These are phyloP conservation scores for Manihot esculenta DNA, from an alignment of 441 rosid species.

Conservation along the genomic window DNA sequence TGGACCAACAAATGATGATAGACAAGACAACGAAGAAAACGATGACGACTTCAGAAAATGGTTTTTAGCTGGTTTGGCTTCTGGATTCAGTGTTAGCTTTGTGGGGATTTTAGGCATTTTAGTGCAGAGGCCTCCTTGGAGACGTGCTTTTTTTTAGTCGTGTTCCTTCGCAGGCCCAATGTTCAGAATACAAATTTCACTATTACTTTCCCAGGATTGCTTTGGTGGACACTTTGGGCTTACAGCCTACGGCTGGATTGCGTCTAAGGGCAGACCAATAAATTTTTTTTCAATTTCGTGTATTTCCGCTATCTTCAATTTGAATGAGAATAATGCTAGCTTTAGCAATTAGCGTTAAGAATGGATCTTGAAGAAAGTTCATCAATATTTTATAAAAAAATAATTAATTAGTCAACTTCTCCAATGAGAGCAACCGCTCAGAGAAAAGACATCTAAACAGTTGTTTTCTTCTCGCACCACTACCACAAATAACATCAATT, in stretches of 20 bases:
- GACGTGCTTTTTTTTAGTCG: background rate
- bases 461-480: background rate
- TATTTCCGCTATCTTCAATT: no score
- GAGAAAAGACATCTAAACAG: background rate
- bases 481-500: background rate
- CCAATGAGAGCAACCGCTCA: background rate
- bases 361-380: no score
- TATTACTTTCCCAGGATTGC: no score
- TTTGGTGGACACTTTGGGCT: no score
- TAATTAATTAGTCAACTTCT: background rate
- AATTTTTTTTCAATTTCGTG: no score
- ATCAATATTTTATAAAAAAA: no score
- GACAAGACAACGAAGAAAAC: background rate
- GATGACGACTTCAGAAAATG: slow-evolving; percentile 4
- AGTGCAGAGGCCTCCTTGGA: slow-evolving; percentile 16
- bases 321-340: no score
- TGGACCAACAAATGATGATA: background rate
- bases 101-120: background rate
- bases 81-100: slow-evolving; percentile 4
- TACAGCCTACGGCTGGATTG: no score
- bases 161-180: no score
- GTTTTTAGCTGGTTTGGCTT: slow-evolving; percentile 17
- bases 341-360: no score
- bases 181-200: no score
- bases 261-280: no score